Evolutionary conservation across 768 basidiomycete genomes (phyloP).

Genomic region (Hydnomerulius pinastri): DNA sequence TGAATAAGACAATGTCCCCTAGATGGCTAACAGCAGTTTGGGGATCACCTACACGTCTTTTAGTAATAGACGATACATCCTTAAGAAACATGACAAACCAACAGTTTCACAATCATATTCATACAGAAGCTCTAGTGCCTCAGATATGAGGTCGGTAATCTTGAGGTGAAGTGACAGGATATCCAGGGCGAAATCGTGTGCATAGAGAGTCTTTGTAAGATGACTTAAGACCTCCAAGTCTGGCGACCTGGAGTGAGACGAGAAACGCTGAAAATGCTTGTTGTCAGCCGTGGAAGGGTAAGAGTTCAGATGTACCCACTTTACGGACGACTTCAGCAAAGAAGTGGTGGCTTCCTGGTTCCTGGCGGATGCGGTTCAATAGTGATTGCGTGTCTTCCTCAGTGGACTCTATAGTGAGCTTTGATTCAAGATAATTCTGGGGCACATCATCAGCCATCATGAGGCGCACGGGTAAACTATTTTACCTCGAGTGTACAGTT

Average conservation of each 20-base stretch:
- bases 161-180: conserved; percentile 67
- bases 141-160: conserved; percentile 64
- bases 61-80: neutral
- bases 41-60: conserved; percentile 62
- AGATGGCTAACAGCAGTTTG: conserved; percentile 79
- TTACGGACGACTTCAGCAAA: conserved; percentile 61
- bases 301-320: conserved; percentile 39
- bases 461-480: neutral
- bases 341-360: conserved; percentile 54
- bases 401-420: conserved; percentile 51
- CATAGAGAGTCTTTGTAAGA: conserved; percentile 66
- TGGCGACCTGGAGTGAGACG: conserved; percentile 46
- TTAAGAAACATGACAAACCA: conserved; percentile 47
- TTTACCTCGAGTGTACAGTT: conserved; percentile 61
- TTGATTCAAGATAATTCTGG: conserved; percentile 53
- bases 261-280: conserved; percentile 53
- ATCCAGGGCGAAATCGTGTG: conserved; percentile 61
- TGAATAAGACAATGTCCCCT: conserved; percentile 77
- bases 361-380: conserved; percentile 49
- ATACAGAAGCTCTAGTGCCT: conserved; percentile 62
- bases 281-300: neutral
- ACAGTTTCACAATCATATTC: conserved; percentile 81
- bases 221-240: conserved; percentile 73
- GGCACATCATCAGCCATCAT: conserved; percentile 6
- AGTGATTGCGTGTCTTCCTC: conserved; percentile 38